Evolutionary conservation across 257 asterid species (phyloP).

Genomic region (Solanum sejunctum): DNA sequence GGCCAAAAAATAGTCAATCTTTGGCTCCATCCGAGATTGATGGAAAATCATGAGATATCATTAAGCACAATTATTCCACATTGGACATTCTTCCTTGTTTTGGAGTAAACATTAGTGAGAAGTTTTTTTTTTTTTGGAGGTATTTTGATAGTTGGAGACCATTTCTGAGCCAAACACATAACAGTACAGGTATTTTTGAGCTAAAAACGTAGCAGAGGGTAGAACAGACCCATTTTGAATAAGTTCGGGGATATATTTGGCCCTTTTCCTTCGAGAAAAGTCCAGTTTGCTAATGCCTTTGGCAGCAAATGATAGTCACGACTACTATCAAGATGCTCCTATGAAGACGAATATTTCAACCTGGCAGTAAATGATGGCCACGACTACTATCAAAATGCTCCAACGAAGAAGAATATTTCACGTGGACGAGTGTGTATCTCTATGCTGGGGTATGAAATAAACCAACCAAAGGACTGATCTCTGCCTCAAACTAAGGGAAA

Average conservation of each 20-base stretch:
- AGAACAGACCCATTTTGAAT: too few relatives aligned
- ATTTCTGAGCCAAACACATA: too few relatives aligned
- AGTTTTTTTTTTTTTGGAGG: too few relatives aligned
- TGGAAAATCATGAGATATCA: constrained; percentile 8
- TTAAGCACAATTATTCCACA: not conserved
- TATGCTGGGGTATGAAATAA: not conserved
- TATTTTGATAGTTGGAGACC: too few relatives aligned
- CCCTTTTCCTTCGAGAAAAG: not conserved
- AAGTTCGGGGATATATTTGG: too few relatives aligned
- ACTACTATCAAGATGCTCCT: not conserved
- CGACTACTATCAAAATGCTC: not conserved
- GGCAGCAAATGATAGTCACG: not conserved
- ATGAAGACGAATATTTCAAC: not conserved
- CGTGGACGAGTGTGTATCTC: not conserved
- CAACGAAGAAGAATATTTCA: not conserved
- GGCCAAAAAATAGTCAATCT: too few relatives aligned
- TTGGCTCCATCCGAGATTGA: too few relatives aligned
- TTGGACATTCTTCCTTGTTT: too few relatives aligned
- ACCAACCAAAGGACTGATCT: not conserved
- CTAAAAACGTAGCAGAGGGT: too few relatives aligned
- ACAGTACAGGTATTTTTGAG: too few relatives aligned
- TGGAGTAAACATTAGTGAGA: too few relatives aligned
- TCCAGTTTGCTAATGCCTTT: not conserved
- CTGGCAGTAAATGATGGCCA: not conserved
- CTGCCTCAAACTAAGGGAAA: not conserved